Conservation (phyloP, 2,329 filamentous ascomycete genomes). For the Triangularia setosa region DNA sequence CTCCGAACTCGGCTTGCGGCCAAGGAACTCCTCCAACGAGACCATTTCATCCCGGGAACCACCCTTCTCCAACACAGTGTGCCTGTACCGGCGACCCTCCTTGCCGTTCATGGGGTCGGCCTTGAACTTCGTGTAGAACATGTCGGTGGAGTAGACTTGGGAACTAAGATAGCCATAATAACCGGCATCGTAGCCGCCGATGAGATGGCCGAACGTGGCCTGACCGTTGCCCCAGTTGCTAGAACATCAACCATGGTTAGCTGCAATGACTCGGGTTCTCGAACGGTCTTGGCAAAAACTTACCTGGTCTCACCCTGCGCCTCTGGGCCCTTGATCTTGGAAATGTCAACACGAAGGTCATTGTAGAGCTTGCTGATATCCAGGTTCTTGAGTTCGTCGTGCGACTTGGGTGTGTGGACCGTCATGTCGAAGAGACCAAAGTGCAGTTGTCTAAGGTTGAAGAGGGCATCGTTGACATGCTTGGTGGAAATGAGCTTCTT, state of each 20-base stretch:
- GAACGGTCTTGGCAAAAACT: slow-evolving; percentile 25
- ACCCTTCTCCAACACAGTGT: slow-evolving; percentile 73
- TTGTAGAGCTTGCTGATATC: slow-evolving; percentile 69
- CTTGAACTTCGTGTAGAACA: slow-evolving; percentile 80
- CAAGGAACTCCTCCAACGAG: slow-evolving; percentile 73
- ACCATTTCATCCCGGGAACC: slow-evolving; percentile 79
- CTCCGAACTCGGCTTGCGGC: slow-evolving; percentile 70
- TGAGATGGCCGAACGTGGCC: slow-evolving; percentile 76
- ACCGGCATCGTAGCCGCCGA: slow-evolving; percentile 79
- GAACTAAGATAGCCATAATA: slow-evolving; percentile 76
- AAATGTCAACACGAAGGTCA: slow-evolving; percentile 65
- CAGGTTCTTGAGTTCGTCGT: slow-evolving; percentile 63
- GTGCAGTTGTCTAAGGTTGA: slow-evolving; percentile 73
- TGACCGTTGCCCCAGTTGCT: slow-evolving; percentile 73
- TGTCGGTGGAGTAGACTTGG: slow-evolving; percentile 78
- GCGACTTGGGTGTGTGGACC: slow-evolving; percentile 66
- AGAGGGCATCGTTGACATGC: slow-evolving; percentile 75
- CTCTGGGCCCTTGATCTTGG: slow-evolving; percentile 71
- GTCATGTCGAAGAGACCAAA: slow-evolving; percentile 84
- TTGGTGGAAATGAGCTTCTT: slow-evolving; percentile 71
- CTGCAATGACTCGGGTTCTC: slow-evolving; percentile 1
- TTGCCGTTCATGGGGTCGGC: slow-evolving; percentile 71
- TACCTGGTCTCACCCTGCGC: slow-evolving; percentile 55
- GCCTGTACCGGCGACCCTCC: slow-evolving; percentile 71
- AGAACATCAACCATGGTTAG: not conserved